Base-by-base conservation (phyloP, 2,329 filamentous ascomycete species). In the Ophiostoma novo-ulmi region DNA sequence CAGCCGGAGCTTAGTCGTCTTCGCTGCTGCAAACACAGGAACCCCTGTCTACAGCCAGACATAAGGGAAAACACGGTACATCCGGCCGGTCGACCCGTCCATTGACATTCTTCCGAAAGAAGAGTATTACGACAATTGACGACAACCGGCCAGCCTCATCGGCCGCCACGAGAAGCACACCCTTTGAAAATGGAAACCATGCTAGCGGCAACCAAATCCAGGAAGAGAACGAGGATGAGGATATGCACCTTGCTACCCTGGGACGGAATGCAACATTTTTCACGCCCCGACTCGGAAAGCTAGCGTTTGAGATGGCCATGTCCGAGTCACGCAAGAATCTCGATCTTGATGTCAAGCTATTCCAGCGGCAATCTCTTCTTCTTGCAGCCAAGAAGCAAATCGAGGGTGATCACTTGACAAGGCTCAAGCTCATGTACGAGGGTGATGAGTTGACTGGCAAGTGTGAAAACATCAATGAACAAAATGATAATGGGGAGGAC, bases 291-390 rank as follows among this genome's bases (percentile, higher is more conserved):
- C 58, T 74, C 2, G 73, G 73, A 1, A 72, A 73, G 35, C 41
- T 74, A 35, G 67, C 72, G 1, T 74, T 74, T 63, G 73, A 74
- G 31, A 70, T 74, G 17, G 14, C 70, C 2, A 70, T 65, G 3
- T 74, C 73, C 0, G 72, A 72, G 41, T 74, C 73, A 7, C 69
- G 70, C 55, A 72, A 61, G 1, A 68, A 72, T 20, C 71, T 74
- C 3, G 72, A 74, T 48, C 68, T 74, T 8, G 69, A 74, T 14
- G 71, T 70, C n/a, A 69, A 64, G 14, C 70, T 74, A 0, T 74
- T 74, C 41, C 73, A 74, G 44, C 71, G 73, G 1, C 72, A 74
- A 52, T 74, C 73, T 1, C 61, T 74, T 2, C 70, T 74, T 22
- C 48, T 72, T 35, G 73, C 73, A 14, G 73, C 73, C 22, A 72